Base-by-base conservation (phyloP, 140 eudicot species). In the Flaveria floridana region DNA sequence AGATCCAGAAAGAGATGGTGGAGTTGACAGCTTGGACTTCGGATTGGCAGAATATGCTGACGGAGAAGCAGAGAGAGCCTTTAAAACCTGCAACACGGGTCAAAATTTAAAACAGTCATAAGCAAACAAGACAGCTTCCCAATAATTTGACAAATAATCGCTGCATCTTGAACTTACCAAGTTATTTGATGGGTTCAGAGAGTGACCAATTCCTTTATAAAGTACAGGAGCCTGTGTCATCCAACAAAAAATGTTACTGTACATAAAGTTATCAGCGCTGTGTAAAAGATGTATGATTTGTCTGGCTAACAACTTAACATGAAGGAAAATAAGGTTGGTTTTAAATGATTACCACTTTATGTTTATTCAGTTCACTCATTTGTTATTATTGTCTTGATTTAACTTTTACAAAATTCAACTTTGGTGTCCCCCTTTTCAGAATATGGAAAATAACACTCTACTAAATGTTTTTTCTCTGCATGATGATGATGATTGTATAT, bases 41-140 rank as follows among this genome's bases (percentile, higher is more conserved):
- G 93, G 96, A 63, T 82, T 89, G 72, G 96, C 95, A 75, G 96
- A 93, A 83, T 89, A 93, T 15, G 98, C 90, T 42, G 98, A 77
- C 23, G 87, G 81, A 69, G 98, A 89, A 47, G 93, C 91, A 73
- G 98, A 89, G 13, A 93, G 96, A 78, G 83, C 98, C 79, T 87
- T 88, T 82, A 85, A 34, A 55, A 88, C 96, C 96, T 92, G 81
- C 25, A 85, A 70, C 25, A 65, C 18, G 37, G 11, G 70, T 59
- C 18, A 53, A 65, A 28, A 21, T 37, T 11, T 11, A 52, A 50
- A 81, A 65, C 4, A 48, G 6, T n/a, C 55, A 30, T 69, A 52
- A 28, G 25, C 57, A 65, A 41, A 62, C 68, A 44, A 59, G 5
- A 39, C 59, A 47, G 53, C 9, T 55, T 59, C 74, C 18, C 16